Evolutionary conservation across 169 alveolate genomes (phyloP), one percentile per base, ranked within the genome.

Genomic region (Plasmodium vivax): DNA sequence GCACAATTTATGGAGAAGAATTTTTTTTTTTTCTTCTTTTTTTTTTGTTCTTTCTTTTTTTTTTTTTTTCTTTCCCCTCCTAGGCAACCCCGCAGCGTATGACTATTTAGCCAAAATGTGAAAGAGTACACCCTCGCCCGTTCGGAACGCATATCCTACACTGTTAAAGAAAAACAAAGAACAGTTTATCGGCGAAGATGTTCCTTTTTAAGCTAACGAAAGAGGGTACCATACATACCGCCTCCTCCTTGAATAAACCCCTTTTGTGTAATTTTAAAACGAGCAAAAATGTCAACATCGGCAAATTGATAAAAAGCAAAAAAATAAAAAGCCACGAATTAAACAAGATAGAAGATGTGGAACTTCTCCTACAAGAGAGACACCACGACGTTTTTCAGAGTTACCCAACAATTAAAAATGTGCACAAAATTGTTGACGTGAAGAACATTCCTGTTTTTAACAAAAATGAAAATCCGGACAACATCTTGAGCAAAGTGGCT

Each of bases 321-420:
- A 91, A 91, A 75, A 91, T 91, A 81, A 91, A 82, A 72, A 82
- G 72, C 27, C 82, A 91, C 41, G 95, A 91, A 71, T 32, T 82
- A 45, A 30, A 91, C 47, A 91, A 82, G 12, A 91, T 91, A 62
- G 92, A 91, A 62, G 95, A 91, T 91, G 77, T 91, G 83, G 95
- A 91, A 81, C 27, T 82, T 23, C 58, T 91, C 43, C 51, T 91
- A 82, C 85, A 91, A 27, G 95, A 91, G 82, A 91, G 83, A n/a
- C 85, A 82, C 27, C 95, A 91, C 58, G 95, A 91, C 38, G 74
- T 91, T 56, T 81, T 82, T n/a, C 80, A 91, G 72, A 73, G 47
- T 12, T 82, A 91, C 82, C 95, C 95, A 12, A 75, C 92, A 27
- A 73, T 91, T 71, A 68, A 51, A 34, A 91, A 91, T 91, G 85